Percentiles rank a stretch among this genome's conserved stretches.
phyloP scores from a whole-genome alignment of 129 eudicot genomes.

The Lactuca saligna region DNA sequence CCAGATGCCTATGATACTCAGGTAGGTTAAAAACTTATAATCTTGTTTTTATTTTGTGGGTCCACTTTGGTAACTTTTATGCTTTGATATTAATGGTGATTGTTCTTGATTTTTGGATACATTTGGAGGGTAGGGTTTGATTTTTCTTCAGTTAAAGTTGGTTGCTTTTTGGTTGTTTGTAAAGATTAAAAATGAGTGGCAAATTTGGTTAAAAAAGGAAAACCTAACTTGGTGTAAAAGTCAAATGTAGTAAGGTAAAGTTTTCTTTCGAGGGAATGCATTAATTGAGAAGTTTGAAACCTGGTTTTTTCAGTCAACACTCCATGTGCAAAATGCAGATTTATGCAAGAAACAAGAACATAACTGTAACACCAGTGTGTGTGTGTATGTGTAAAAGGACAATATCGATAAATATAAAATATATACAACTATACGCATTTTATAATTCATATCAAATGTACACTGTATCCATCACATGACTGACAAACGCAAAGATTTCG shows the following conservation, averaged over 20 bases:
- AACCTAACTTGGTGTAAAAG: constrained; percentile 60
- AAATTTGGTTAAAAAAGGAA: constrained; percentile 58
- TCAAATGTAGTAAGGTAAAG: constrained; percentile 59
- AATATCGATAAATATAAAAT: no score
- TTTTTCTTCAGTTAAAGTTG: constrained; percentile 32
- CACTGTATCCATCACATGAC: no score
- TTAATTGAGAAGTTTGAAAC: no score
- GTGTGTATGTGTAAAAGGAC: no score
- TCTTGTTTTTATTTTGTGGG: background rate
- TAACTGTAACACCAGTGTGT: no score
- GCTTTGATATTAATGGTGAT: constrained; percentile 26
- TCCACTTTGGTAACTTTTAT: constrained; percentile 21
- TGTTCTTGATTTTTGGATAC: constrained; percentile 34
- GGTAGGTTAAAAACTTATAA: constrained; percentile 39
- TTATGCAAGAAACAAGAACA: no score
- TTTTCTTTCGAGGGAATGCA: no score
- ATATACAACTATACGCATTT: no score
- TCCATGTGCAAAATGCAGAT: no score
- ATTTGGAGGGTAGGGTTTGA: constrained; percentile 30
- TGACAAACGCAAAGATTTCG: no score
- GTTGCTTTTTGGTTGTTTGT: constrained; percentile 28
- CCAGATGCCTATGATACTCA: constrained; percentile 93
- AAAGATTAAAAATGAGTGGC: constrained; percentile 26
- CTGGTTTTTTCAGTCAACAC: no score
- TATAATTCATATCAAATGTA: no score